A percentile compares a stretch with the other conserved stretches of the same genome.
These are phyloP conservation scores for Botryotinia convoluta DNA, from an alignment of 2,329 filamentous ascomycete genomes.

Conservation along the genomic window DNA sequence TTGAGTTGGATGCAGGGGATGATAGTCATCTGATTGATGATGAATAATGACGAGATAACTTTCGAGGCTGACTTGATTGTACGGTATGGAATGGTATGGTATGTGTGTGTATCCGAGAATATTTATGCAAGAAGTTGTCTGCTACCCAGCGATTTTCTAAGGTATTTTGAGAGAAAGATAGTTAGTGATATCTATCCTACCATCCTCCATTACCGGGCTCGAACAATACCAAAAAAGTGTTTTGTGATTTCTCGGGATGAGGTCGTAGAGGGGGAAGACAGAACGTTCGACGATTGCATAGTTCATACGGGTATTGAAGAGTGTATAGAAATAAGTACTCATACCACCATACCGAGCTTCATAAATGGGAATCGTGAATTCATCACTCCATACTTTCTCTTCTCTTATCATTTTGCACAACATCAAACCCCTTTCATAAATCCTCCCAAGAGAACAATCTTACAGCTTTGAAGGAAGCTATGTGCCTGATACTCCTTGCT, in stretches of 20 bases:
- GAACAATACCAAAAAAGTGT: neutral
- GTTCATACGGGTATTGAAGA: neutral
- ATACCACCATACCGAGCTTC: neutral
- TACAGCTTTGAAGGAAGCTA: neutral
- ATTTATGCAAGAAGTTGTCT: neutral
- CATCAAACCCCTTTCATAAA: neutral
- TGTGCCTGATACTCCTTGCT: neutral
- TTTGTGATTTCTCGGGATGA: neutral
- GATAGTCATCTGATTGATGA: neutral
- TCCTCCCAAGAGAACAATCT: neutral
- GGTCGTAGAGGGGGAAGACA: neutral
- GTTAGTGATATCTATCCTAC: accelerated
- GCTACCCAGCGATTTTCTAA: neutral
- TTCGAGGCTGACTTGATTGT: neutral
- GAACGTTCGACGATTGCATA: neutral
- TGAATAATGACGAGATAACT: neutral
- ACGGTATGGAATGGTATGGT: neutral
- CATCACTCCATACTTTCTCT: neutral
- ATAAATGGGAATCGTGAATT: neutral
- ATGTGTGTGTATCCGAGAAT: neutral
- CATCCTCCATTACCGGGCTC: neutral
- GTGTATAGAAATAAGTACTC: neutral
- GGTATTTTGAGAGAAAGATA: neutral
- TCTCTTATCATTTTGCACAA: neutral
- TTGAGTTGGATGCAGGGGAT: neutral